Conservation (phyloP, 169 alveolate genomes). For the Plasmodium gaboni region DNA sequence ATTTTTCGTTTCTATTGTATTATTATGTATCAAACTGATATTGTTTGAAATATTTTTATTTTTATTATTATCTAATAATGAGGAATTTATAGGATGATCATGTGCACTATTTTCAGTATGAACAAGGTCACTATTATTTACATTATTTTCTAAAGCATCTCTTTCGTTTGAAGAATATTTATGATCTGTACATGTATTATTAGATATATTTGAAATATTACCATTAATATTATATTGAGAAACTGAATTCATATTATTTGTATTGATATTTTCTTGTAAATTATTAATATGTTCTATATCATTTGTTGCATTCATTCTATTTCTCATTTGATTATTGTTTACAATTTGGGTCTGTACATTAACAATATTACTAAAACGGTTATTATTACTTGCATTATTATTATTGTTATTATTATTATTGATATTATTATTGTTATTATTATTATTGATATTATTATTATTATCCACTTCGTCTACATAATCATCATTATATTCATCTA, state of each 20-base stretch:
- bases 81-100: neutral
- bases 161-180: slow-evolving; percentile 2
- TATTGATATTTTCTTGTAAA: neutral
- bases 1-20: slow-evolving; percentile 13
- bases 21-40: neutral
- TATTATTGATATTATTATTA: neutral
- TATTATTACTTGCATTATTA: neutral
- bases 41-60: neutral
- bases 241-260: neutral
- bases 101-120: neutral
- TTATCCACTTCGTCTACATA: slow-evolving; percentile 47
- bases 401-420: neutral
- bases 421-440: neutral
- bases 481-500: slow-evolving; percentile 75
- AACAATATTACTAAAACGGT: neutral
- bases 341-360: slow-evolving; percentile 4
- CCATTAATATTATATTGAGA: neutral
- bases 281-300: neutral
- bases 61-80: slow-evolving; percentile 1
- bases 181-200: neutral
- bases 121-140: neutral
- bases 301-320: slow-evolving; percentile 3
- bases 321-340: neutral
- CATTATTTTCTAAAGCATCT: neutral
- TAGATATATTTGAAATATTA: neutral